Evolutionary conservation across 2,329 filamentous ascomycete genomes (phyloP).

Genomic region (Epichloe coenophiala): DNA sequence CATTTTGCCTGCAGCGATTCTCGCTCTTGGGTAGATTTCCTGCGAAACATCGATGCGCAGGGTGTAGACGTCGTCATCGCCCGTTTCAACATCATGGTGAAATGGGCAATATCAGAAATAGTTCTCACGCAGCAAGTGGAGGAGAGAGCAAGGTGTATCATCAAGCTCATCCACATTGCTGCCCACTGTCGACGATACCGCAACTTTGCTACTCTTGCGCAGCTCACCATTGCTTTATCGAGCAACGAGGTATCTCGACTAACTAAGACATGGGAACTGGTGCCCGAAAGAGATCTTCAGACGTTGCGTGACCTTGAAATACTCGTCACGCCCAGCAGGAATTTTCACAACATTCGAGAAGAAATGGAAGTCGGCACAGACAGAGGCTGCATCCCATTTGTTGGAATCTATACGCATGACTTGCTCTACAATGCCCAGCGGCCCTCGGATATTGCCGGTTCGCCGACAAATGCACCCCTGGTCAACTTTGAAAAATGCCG

Average conservation of each 20-base stretch:
- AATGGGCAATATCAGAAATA: constrained; percentile 72
- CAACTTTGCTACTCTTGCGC: constrained; percentile 75
- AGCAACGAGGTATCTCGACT: constrained; percentile 60
- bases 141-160: constrained; percentile 62
- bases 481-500: constrained; percentile 78
- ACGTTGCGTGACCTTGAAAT: constrained; percentile 56
- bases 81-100: constrained; percentile 78
- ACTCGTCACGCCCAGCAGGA: constrained; percentile 62
- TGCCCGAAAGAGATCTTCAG: constrained; percentile 50
- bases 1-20: constrained; percentile 49
- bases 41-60: constrained; percentile 56
- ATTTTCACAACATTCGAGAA: constrained; percentile 61
- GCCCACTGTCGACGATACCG: constrained; percentile 60
- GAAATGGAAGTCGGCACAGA: constrained; percentile 65
- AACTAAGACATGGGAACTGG: constrained; percentile 55
- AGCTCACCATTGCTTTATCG: constrained; percentile 64
- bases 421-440: constrained; percentile 71
- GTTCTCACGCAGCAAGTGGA: constrained; percentile 58
- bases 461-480: constrained; percentile 51
- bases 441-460: constrained; percentile 59
- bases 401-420: constrained; percentile 74
- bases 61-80: constrained; percentile 77
- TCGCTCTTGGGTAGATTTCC: constrained; percentile 70
- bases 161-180: constrained; percentile 74
- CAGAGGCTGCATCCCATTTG: constrained; percentile 68